phyloP scores from a whole-genome alignment of 768 basidiomycete species.

The Cyclocybe cylindracea region DNA sequence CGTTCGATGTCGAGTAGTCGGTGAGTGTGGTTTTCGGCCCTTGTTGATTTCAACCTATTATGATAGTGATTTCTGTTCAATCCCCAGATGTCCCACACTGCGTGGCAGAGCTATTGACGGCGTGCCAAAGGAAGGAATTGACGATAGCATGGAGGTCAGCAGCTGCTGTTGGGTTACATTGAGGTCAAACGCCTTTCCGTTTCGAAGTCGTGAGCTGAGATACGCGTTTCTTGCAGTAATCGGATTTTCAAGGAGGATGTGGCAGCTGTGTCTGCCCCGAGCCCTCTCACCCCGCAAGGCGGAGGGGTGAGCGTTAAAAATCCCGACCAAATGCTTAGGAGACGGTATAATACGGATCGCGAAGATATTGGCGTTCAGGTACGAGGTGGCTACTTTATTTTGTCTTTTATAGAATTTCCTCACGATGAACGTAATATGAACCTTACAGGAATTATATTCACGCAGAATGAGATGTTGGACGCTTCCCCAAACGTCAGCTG shows the following conservation, averaged over 20 bases:
- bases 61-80: neutral
- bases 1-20: too few relatives aligned
- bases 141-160: conserved; percentile 23
- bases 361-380: conserved; percentile 31
- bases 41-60: neutral
- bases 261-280: conserved; percentile 28
- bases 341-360: conserved; percentile 28
- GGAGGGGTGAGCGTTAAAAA: conserved; percentile 27
- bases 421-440: neutral
- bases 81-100: conserved; percentile 18
- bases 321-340: conserved; percentile 28
- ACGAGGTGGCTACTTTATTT: conserved; percentile 17
- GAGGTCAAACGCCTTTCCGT: conserved; percentile 18
- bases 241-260: conserved; percentile 27
- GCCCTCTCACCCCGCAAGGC: conserved; percentile 26
- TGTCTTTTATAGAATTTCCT: neutral
- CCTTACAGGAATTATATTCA: conserved; percentile 13
- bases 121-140: conserved; percentile 28
- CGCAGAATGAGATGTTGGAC: conserved; percentile 10
- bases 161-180: conserved; percentile 24
- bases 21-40: conserved; percentile 8
- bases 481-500: conserved; percentile 4
- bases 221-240: conserved; percentile 14
- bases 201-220: neutral
- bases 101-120: conserved; percentile 15